These are phyloP conservation scores for Mycena rosella DNA, from an alignment of 768 basidiomycete species.

Conservation along the genomic window DNA sequence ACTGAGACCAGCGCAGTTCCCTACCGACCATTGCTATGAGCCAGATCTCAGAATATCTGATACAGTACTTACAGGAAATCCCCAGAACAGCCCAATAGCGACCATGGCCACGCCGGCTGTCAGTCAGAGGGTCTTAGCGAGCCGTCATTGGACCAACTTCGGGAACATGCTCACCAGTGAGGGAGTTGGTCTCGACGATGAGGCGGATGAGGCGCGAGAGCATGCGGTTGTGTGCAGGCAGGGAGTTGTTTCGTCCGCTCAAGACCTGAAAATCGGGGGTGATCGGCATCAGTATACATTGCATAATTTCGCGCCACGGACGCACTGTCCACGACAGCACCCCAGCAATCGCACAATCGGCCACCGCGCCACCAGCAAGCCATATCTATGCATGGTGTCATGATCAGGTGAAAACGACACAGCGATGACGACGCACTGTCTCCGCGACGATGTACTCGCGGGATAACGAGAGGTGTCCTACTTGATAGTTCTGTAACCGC, in stretches of 20 bases:
- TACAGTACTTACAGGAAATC: constrained; percentile 19
- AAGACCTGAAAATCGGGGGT: constrained; percentile 19
- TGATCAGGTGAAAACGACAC: constrained; percentile 1
- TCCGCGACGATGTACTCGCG: constrained; percentile 23
- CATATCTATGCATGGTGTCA: constrained; percentile 26
- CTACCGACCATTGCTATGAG: constrained; percentile 5
- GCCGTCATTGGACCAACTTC: constrained; percentile 1
- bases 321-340: constrained; percentile 31
- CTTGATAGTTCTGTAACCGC: constrained; percentile 23
- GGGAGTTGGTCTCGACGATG: constrained; percentile 36
- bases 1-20: constrained; percentile 28
- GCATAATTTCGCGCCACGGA: constrained; percentile 15
- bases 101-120: constrained; percentile 32
- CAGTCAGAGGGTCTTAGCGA: not conserved
- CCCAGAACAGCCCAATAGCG: constrained; percentile 29
- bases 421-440: constrained; percentile 22
- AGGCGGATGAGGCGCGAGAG: constrained; percentile 29
- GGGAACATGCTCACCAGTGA: constrained; percentile 28
- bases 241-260: constrained; percentile 1
- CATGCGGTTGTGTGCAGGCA: constrained; percentile 9
- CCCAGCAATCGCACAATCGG: constrained; percentile 31
- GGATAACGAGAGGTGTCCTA: constrained; percentile 28
- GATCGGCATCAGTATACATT: not conserved
- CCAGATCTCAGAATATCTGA: constrained; percentile 5
- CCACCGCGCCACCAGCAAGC: constrained; percentile 33